Percentiles rank a stretch among this genome's conserved stretches.
Evolutionary conservation across 768 basidiomycete genomes (phyloP).

Genomic region (Lentinula sp.): DNA sequence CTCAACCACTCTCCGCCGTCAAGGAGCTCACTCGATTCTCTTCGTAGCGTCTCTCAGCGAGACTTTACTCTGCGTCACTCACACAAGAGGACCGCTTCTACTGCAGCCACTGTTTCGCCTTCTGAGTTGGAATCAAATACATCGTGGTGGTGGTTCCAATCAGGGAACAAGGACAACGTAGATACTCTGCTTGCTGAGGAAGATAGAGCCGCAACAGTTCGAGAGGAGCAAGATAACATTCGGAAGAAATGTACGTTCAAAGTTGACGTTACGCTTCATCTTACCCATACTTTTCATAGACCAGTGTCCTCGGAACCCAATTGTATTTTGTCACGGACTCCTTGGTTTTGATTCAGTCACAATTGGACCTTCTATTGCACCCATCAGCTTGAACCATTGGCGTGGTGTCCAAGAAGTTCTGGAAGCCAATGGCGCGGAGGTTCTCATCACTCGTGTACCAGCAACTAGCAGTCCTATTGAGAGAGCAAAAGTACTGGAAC

Average conservation of each 20-base stretch:
- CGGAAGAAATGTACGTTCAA: slow-evolving; percentile 53
- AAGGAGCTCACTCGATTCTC: slow-evolving; percentile 51
- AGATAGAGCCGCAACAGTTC: slow-evolving; percentile 43
- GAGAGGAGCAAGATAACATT: slow-evolving; percentile 39
- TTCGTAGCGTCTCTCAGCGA: slow-evolving; percentile 39
- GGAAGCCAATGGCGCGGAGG: slow-evolving; percentile 81
- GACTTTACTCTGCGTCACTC: slow-evolving; percentile 17
- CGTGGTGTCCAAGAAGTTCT: slow-evolving; percentile 92
- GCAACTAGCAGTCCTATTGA: slow-evolving; percentile 86
- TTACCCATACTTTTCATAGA: slow-evolving; percentile 36
- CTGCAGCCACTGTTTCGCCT: slow-evolving; percentile 10
- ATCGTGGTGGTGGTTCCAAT: slow-evolving; percentile 48
- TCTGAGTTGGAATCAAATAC: slow-evolving; percentile 14
- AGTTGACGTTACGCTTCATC: slow-evolving; percentile 2
- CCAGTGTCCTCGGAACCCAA: slow-evolving; percentile 70
- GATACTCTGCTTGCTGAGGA: slow-evolving; percentile 44
- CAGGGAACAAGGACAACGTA: slow-evolving; percentile 38
- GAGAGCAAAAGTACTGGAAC: slow-evolving; percentile 85
- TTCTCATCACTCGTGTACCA: slow-evolving; percentile 90
- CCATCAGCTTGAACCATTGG: slow-evolving; percentile 81
- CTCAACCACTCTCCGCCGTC: slow-evolving; percentile 34
- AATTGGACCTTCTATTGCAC: slow-evolving; percentile 69
- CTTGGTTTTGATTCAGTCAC: slow-evolving; percentile 85
- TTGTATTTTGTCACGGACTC: slow-evolving; percentile 95
- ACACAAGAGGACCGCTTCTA: slow-evolving; percentile 19